A percentile compares a stretch with the other conserved stretches of the same genome.
Conservation (phyloP, 139 green algal genomes). For the Nannochloris sp. region DNA sequence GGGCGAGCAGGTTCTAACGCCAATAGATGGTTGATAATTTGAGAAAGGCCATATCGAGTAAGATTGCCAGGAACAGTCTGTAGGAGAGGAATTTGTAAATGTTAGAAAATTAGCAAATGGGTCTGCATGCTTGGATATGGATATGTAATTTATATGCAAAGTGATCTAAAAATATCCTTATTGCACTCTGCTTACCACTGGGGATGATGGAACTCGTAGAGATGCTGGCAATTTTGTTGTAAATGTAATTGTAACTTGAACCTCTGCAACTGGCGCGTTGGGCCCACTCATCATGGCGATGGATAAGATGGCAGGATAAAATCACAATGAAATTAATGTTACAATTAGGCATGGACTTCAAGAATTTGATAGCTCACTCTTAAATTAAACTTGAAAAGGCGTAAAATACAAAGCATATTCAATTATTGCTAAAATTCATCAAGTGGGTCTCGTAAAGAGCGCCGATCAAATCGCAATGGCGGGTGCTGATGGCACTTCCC, state of each 20-base stretch:
- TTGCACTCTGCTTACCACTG: conserved; percentile 41
- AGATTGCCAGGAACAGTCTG: conserved; percentile 80
- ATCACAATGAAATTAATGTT: too few relatives aligned
- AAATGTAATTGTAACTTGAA: conserved; percentile 75
- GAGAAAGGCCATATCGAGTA: conserved; percentile 87
- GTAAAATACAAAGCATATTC: too few relatives aligned
- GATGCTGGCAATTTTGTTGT: conserved; percentile 69
- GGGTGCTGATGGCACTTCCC: too few relatives aligned
- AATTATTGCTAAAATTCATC: too few relatives aligned
- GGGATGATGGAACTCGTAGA: conserved; percentile 54
- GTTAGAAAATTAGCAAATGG: not conserved
- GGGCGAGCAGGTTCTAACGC: conserved; percentile 64
- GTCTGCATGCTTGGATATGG: too few relatives aligned
- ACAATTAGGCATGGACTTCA: too few relatives aligned
- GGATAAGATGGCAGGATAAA: too few relatives aligned
- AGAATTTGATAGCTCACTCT: too few relatives aligned
- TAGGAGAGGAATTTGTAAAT: not conserved
- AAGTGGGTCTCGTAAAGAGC: too few relatives aligned
- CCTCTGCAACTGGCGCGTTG: conserved; percentile 23
- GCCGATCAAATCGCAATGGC: too few relatives aligned
- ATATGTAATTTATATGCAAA: not conserved
- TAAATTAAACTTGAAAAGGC: too few relatives aligned
- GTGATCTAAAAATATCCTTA: not conserved
- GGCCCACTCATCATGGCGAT: too few relatives aligned
- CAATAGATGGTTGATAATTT: conserved; percentile 94